Base-by-base conservation (phyloP, 2,329 filamentous ascomycete genomes). In the Aspergillus nomiae region DNA sequence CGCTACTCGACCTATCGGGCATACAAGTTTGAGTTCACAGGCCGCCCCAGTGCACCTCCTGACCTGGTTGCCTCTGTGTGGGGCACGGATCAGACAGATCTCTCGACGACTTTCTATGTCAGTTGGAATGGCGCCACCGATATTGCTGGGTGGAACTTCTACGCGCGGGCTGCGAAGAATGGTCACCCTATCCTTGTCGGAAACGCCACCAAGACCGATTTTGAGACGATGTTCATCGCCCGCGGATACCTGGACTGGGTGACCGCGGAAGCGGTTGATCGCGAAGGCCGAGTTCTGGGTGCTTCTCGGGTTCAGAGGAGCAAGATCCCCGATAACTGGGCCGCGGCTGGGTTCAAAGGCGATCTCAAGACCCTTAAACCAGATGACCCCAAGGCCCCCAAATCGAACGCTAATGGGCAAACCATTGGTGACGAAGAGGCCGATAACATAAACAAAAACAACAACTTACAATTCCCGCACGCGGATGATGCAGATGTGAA, bases 91-190 rank as follows among this genome's bases (percentile, higher is more conserved):
- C 63, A 64, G 19, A 63, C 69, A 0, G 70, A 73, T 12, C 59
- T 73, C 43, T 68, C 70, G 6, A 78, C 73, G 0, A 70, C 71
- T 4, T 61, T 74, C 57, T 71, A 77, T 65, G 72, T 79, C 41
- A 74, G 73, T 63, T 74, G 73, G 73, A 74, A 80, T 48, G 78
- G 78, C 1, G 78, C 78, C 10, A 80, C 77, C 0, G 76, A 80
- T 28, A 69, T 80, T 6, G 67, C 62, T 2, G 51, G 16, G 7
- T 80, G 77, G 76, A 69, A 71, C 1, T 75, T 79, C 61, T 74
- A 74, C 48, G 75, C 72, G 19, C 68, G 74, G 48, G 67, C 66
- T 12, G 67, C 66, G 14, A 67, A 71, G 8, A 75, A 53, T 62
- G 75, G 32, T 65, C 71, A 59, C 4, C 62, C 65, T 1, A 59